Percentiles rank a stretch among this genome's conserved stretches.
phyloP scores from a whole-genome alignment of 257 asterid genomes.

The Prunella vulgaris region DNA sequence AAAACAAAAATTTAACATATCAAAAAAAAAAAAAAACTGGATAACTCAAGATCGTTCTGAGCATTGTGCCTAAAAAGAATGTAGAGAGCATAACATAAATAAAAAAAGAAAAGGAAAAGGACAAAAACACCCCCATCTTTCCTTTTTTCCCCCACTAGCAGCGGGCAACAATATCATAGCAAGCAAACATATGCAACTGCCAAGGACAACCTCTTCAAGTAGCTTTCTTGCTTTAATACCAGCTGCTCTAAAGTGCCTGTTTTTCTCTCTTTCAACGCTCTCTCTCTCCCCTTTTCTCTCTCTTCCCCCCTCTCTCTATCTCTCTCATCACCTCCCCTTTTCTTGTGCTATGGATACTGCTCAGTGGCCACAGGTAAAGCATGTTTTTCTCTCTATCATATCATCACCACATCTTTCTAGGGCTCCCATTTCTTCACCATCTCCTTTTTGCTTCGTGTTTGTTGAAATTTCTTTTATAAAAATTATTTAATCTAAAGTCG shows the following conservation, averaged over 20 bases:
- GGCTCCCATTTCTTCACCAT: constrained; percentile 11
- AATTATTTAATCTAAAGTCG: neutral
- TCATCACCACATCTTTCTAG: constrained; percentile 48
- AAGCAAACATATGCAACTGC: constrained; percentile 54
- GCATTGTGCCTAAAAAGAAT: too few relatives aligned
- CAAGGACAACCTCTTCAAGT: constrained; percentile 49
- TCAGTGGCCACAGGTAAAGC: constrained; percentile 98
- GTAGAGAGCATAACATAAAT: too few relatives aligned
- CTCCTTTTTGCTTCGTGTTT: constrained; percentile 15
- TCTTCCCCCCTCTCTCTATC: constrained; percentile 16
- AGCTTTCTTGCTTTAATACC: constrained; percentile 68
- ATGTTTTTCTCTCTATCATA: constrained; percentile 34
- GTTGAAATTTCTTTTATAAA: neutral
- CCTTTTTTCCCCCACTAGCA: constrained; percentile 19
- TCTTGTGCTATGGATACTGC: constrained; percentile 70
- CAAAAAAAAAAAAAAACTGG: too few relatives aligned
- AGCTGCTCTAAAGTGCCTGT: constrained; percentile 43
- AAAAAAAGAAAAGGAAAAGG: neutral
- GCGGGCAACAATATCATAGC: constrained; percentile 22
- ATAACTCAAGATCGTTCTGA: too few relatives aligned
- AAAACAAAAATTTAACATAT: too few relatives aligned
- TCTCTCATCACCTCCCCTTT: neutral
- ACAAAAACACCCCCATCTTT: constrained; percentile 16
- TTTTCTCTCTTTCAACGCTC: constrained; percentile 43
- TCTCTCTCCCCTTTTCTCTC: constrained; percentile 22